phyloP scores from a whole-genome alignment of 2,329 filamentous ascomycete genomes.

The Endoconidiophora laricicola region DNA sequence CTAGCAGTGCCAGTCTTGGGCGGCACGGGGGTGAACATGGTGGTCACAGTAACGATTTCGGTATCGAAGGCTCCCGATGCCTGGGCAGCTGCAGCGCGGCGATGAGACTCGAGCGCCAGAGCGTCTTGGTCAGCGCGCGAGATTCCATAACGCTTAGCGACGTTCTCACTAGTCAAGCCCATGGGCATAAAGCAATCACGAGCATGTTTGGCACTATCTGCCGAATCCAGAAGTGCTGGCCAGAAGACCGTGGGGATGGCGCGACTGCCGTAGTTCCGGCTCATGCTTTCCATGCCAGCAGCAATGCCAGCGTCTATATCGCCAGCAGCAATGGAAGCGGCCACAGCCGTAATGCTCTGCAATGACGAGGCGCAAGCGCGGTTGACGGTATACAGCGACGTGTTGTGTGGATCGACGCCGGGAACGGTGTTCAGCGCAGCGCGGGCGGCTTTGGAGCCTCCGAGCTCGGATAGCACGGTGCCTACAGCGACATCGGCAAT shows the following conservation, averaged over 20 bases:
- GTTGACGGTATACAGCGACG: slow-evolving; percentile 74
- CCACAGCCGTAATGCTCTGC: slow-evolving; percentile 57
- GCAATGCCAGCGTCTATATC: slow-evolving; percentile 60
- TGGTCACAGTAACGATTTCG: slow-evolving; percentile 64
- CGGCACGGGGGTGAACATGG: slow-evolving; percentile 35
- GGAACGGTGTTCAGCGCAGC: slow-evolving; percentile 82
- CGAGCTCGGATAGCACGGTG: slow-evolving; percentile 79
- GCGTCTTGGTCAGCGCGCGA: slow-evolving; percentile 62
- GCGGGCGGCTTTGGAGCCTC: slow-evolving; percentile 75
- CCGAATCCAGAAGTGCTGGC: slow-evolving; percentile 44
- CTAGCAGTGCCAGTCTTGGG: slow-evolving; percentile 33
- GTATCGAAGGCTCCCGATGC: slow-evolving; percentile 51
- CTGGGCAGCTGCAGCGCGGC: slow-evolving; percentile 54
- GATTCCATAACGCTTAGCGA: slow-evolving; percentile 61
- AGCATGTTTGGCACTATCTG: slow-evolving; percentile 49
- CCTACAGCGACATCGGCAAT: slow-evolving; percentile 59
- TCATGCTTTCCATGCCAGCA: slow-evolving; percentile 95
- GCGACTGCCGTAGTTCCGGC: slow-evolving; percentile 65
- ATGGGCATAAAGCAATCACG: slow-evolving; percentile 86
- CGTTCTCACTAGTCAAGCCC: slow-evolving; percentile 82
- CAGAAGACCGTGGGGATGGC: slow-evolving; percentile 77
- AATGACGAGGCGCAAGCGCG: slow-evolving; percentile 69
- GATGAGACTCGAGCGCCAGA: slow-evolving; percentile 61
- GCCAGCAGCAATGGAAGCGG: slow-evolving; percentile 58
- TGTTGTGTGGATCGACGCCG: slow-evolving; percentile 41